Base-by-base conservation (phyloP, 129 eudicot genomes). In the Arctium lappa region DNA sequence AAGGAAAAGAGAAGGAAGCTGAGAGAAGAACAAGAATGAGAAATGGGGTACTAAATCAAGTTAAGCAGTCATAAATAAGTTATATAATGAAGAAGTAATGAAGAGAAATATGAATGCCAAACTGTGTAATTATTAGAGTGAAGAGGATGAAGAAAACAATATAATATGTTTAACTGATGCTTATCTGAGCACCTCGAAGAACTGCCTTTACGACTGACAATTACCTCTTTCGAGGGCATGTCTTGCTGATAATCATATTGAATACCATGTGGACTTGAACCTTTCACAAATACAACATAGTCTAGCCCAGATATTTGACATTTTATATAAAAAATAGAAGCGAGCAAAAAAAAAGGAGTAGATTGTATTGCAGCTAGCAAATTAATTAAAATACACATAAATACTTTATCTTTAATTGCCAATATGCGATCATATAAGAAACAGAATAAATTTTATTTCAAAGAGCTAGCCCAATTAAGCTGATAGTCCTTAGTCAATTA, bases 401-500 rank as follows among this genome's bases (percentile, higher is more conserved):
- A 66, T 16, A 80, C 29, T 32, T 46, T 16, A 85, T 50, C 73
- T 37, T 70, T 15, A 22, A 22, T 22, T 22, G 27, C 27, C 27
- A 22, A 22, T 22, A 22, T 22, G 27, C 27, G 27, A 22, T 22
- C 27, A 22, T 0, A 22, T 22, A 56, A 69, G 31, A 80, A 69
- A 3, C 31, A 66, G 12, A 75, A 22, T 16, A 36, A 65, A 16
- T 16, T 8, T 42, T 74, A 30, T 11, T 74, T 40, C 74, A 31
- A 60, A 44, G 46, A 46, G 69, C 71, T 27, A n/a, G 10, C 27
- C 27, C 22, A 66, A 79, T 15, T 72, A 73, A 29, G 77, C 27
- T 62, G 40, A 39, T 69, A 68, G 72, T 76, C 72, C 77, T 76
- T 82, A 2, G 18, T 60, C 68, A 60, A 60, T 10, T 40, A 31